phyloP scores from a whole-genome alignment of 441 rosid species.

The Corymbia citriodora region DNA sequence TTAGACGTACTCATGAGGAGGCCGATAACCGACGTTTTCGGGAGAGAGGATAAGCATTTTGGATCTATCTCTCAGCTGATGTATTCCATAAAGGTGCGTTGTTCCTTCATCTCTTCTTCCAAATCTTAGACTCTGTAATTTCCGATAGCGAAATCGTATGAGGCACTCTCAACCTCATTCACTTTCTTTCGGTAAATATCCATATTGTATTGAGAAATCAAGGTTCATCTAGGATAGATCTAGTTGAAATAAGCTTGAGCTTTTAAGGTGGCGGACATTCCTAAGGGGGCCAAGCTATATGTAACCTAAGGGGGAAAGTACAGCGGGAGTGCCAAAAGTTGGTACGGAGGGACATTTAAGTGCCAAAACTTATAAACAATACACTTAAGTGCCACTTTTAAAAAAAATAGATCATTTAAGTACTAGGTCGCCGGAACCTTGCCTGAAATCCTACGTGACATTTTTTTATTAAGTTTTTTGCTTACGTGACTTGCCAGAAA shows the following conservation, averaged over 20 bases:
- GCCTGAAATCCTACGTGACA: too few species aligned
- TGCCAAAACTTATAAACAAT: too few species aligned
- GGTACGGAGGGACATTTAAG: too few species aligned
- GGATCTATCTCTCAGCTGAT: neutral
- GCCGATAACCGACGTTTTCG: neutral
- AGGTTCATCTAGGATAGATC: neutral
- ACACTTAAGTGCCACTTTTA: too few species aligned
- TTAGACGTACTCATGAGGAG: neutral
- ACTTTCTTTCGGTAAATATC: neutral
- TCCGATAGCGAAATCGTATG: rapidly evolving
- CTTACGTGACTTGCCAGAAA: too few species aligned
- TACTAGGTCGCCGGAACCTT: too few species aligned
- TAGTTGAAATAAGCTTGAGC: neutral
- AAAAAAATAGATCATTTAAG: too few species aligned
- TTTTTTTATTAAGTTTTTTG: too few species aligned
- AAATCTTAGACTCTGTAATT: neutral
- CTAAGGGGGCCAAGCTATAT: neutral
- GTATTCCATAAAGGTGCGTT: neutral
- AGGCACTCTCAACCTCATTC: neutral
- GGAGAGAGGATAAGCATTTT: neutral
- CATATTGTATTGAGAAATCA: neutral
- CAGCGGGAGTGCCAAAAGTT: too few species aligned
- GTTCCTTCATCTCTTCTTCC: neutral
- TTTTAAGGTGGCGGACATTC: neutral
- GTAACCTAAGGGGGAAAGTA: too few species aligned